Base-by-base conservation (phyloP, 225 moss, liverwort and hornwort genomes). In the Climacium dendroides region DNA sequence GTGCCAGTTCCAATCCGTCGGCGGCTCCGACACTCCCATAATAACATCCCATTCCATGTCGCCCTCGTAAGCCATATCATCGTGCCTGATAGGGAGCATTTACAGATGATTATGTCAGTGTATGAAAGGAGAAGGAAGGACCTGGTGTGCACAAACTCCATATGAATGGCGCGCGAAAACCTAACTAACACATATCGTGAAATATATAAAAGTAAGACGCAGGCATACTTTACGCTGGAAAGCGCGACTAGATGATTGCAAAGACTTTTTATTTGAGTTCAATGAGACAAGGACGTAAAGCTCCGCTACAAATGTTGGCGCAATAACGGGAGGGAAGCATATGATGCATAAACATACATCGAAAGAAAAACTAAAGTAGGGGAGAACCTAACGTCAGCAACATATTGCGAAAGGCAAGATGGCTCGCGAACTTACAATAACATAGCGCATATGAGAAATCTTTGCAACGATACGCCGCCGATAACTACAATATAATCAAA, bases 51-150 rank as follows among this genome's bases (percentile, higher is more conserved):
- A 95, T 88, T 95, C 95, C 93, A 92, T 91, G 69, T 95, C 95
- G 60, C 95, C 95, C 91, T 95, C 95, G 78, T 95, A 95, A 25
- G 95, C 95, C 95, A 95, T 95, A 84, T 95, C 95, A 90, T 95
- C 95, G 89, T 93, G 93, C 87, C 95, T 94, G 76, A 64, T 34
- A 37, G 24, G 7, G 28, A 88, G 32, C 45, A 61, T 83, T 85
- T 59, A 50, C 61, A 90, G 24, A 55, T 80, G 39, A 41, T 48
- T 80, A 77, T 74, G 18, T 66, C 65, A 87, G n/a, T 20, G n/a
- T 41, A 9, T 39, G 41, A 37, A 50, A 74, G 58, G 53, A 75
- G 86, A 76, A 43, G 43, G 47, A 83, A 73, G 15, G 66, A 57
- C 32, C 60, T 24, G 9, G 19, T 29, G 55, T 62, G 70, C 69